A percentile compares a stretch with the other conserved stretches of the same genome.
These are phyloP conservation scores for Fusarium concolor DNA, from an alignment of 2,329 filamentous ascomycete species.

Conservation along the genomic window DNA sequence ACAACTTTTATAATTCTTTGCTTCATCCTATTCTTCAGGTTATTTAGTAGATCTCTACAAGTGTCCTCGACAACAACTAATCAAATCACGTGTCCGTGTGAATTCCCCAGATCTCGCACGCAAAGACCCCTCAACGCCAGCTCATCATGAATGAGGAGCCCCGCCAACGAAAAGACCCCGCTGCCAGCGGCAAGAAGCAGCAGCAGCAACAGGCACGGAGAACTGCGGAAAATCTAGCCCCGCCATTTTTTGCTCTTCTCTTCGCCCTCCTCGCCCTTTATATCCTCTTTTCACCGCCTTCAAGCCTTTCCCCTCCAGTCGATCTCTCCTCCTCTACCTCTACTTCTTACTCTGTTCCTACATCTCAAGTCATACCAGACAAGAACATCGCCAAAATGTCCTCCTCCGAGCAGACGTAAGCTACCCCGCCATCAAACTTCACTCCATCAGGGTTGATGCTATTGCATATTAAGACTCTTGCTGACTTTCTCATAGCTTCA, in stretches of 20 bases:
- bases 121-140: conserved; percentile 42
- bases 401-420: conserved; percentile 87
- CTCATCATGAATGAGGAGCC: conserved; percentile 50
- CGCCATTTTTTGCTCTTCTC: conserved; percentile 57
- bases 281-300: conserved; percentile 52
- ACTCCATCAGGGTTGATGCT: conserved; percentile 23
- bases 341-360: conserved; percentile 45
- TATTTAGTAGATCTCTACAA: not conserved
- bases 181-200: conserved; percentile 45
- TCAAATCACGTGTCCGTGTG: conserved; percentile 46
- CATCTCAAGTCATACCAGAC: conserved; percentile 45
- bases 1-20: not conserved
- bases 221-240: conserved; percentile 56
- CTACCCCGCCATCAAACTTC: conserved; percentile 50
- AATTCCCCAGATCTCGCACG: conserved; percentile 32
- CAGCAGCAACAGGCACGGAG: conserved; percentile 42
- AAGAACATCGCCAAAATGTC: conserved; percentile 68
- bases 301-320: conserved; percentile 47
- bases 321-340: conserved; percentile 45
- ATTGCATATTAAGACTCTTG: conserved; percentile 34
- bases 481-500: conserved; percentile 77
- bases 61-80: conserved; percentile 21
- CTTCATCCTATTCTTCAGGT: not conserved
- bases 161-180: conserved; percentile 53
- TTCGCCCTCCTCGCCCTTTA: conserved; percentile 53